Evolutionary conservation across 2,329 filamentous ascomycete genomes (phyloP), one percentile per base, ranked within the genome.

Genomic region (Pezicula radicicola): DNA sequence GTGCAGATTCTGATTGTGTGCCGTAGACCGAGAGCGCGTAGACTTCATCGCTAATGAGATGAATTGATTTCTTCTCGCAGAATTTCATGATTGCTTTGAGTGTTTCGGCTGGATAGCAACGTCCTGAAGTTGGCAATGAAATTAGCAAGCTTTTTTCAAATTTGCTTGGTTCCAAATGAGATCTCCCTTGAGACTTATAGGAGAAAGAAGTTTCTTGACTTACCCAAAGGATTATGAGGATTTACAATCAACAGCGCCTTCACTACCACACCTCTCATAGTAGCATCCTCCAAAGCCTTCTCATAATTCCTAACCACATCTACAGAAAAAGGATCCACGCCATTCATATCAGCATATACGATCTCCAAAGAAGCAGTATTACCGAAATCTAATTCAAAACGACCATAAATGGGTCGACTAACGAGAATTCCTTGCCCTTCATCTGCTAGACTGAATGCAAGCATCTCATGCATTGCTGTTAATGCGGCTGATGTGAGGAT

Each of bases 41-140:
- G 28, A 79, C 72, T 57, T 80, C 76, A 56, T 79, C 76, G 49
- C 70, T 72, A 56, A 78, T 70, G 21, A 79, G 58, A 54, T 79
- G 75, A 19, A 79, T 65, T 7, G 65, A 55, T 53, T 76, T 63
- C 46, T 69, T 66, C 46, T 71, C 60, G 51, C 75, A 78, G 28
- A 79, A 63, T 4, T 50, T 57, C 61, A 76, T 65, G 25, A 64
- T 52, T 16, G 51, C 60, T 48, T 49, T 57, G n/a, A 68, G 55
- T 1, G 61, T 60, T 21, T 61, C 57, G 2, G 41, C 46, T 4
- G 62, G 46, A 54, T 57, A 62, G 33, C 59, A 62, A 3, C 49
- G 52, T 18, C 55, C 59, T 55, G 18, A 18, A 4, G 21, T 5
- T 45, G 57, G 51, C 9, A 59, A 63, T 9, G 53, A 75, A 75